These are phyloP conservation scores for Agrocybe praecox DNA, from an alignment of 768 basidiomycete species.

Conservation along the genomic window DNA sequence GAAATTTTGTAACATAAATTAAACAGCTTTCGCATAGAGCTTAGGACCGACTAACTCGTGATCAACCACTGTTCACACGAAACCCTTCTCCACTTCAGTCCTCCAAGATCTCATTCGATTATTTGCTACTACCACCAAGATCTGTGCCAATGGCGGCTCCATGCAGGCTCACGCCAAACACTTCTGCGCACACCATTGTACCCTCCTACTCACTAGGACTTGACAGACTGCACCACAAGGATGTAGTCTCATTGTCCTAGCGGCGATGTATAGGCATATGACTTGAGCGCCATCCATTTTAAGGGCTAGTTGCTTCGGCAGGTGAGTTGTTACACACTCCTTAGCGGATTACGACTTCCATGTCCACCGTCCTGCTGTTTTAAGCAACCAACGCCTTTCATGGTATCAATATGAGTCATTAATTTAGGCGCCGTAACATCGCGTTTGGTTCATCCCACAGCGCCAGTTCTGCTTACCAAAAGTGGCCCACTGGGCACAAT, in stretches of 20 bases:
- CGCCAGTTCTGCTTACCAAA: constrained; percentile 74
- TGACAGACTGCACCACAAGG: no score
- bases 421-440: constrained; percentile 80
- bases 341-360: constrained; percentile 18
- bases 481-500: constrained; percentile 83
- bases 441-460: constrained; percentile 71
- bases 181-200: no score
- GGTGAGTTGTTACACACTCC: constrained; percentile 66
- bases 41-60: constrained; percentile 87
- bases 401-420: constrained; percentile 86
- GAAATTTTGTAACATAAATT: no score
- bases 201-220: no score
- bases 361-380: constrained; percentile 32
- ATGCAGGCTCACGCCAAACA: constrained; percentile 64
- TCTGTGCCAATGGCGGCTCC: constrained; percentile 81
- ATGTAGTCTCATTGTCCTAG: no score
- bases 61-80: constrained; percentile 86
- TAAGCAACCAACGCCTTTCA: constrained; percentile 85
- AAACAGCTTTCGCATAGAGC: no score
- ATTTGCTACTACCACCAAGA: constrained; percentile 91
- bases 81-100: constrained; percentile 90
- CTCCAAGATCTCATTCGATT: constrained; percentile 85
- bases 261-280: constrained; percentile 84
- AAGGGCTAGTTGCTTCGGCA: constrained; percentile 90
- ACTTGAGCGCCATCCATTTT: constrained; percentile 91